Evolutionary conservation across 768 basidiomycete genomes (phyloP), one percentile per base, ranked within the genome.

Genomic region (Lentinula raphanica): DNA sequence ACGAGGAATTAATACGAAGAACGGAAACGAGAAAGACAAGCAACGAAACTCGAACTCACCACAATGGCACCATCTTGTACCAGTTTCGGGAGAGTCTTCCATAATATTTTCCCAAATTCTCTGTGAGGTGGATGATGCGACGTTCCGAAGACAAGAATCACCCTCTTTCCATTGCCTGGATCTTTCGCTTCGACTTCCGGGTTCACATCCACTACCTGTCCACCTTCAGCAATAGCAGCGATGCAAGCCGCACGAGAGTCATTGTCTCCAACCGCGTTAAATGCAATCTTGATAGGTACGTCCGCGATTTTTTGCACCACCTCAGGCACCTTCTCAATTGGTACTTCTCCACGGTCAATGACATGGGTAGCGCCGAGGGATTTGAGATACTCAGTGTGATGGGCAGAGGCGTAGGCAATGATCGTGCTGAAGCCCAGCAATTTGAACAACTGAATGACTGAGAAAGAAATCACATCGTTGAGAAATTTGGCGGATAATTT

Each of bases 281-380:
- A 58, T 6, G 38, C 58, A 2, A 58, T 25, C 21, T 51, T 53
- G n/a, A 58, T 28, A 8, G 58, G 56, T 6, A 11, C 46, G 15
- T 7, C 21, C 4, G 32, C 44, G 9, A 57, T 57, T 17, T 57
- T 28, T 36, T 45, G 51, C 17, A 28, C 50, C 5, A 39, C 19
- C 39, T 32, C 48, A 13, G 49, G 17, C 21, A 58, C 28, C 6
- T 27, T 42, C 6, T 5, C n/a, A 7, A 50, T 5, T 17, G 58
- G 28, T 3, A 53, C 40, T 19, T 39, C 35, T 9, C 29, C 45
- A 12, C 69, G 65, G 57, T 77, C 71, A 29, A 80, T 58, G 19
- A 80, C 67, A 39, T 74, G 59, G 0, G 78, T 76, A 3, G 73
- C 77, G 8, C 78, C 76, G 25, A 77, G 62, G 3, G 64, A 68